Percentiles rank a stretch among this genome's conserved stretches.
Conservation (phyloP, 2,329 filamentous ascomycete species). For the Helotiales sp. region DNA sequence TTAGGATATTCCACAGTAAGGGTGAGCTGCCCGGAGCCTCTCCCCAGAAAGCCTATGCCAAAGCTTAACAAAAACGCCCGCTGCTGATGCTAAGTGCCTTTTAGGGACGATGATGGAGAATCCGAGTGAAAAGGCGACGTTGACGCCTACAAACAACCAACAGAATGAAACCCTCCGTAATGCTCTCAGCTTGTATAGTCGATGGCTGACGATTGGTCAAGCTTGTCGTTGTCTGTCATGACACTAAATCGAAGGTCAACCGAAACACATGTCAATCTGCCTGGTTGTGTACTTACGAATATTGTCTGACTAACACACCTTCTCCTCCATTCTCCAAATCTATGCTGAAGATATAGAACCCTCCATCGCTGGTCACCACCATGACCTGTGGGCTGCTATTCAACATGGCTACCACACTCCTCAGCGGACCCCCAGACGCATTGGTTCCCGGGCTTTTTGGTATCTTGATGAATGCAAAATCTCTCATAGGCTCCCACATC, state of each 20-base stretch:
- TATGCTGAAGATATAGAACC: constrained; percentile 93
- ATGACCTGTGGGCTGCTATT: constrained; percentile 94
- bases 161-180: background rate
- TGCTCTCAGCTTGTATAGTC: constrained; percentile 27
- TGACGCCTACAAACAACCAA: background rate
- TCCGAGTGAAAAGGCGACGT: background rate
- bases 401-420: constrained; percentile 97
- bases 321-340: constrained; percentile 94
- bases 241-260: constrained; percentile 25
- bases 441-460: constrained; percentile 56
- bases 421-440: constrained; percentile 54
- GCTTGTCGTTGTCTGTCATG: constrained; percentile 35
- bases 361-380: constrained; percentile 95
- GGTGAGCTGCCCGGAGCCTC: background rate
- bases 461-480: constrained; percentile 96
- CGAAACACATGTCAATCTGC: background rate
- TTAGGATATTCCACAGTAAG: background rate
- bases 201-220: constrained; percentile 33
- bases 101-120: background rate
- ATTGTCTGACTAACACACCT: constrained; percentile 86
- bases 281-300: constrained; percentile 67
- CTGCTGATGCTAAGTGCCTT: constrained; percentile 14
- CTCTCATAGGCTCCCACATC: constrained; percentile 93
- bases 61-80: constrained; percentile 15
- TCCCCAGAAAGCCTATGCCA: background rate